Percentiles rank a stretch among this genome's conserved stretches.
Conservation (phyloP, 192 early-diverging fungal genomes). For the Dissophora ornata region DNA sequence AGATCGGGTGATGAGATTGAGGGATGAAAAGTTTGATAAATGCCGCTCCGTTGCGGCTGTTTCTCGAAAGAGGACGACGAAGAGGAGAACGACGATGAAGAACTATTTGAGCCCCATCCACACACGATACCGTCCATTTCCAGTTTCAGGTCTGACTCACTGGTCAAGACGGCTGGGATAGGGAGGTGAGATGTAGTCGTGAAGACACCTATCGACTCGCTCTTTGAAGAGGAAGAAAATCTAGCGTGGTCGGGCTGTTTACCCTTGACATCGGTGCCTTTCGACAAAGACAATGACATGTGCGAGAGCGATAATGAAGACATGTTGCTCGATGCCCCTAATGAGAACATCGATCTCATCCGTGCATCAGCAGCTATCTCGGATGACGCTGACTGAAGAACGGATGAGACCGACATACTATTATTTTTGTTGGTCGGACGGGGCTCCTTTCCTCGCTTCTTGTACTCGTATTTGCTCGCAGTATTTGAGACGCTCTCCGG, state of each 20-base stretch:
- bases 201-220: too few species aligned
- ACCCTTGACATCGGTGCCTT: slow-evolving; percentile 11
- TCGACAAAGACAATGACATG: not conserved
- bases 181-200: not conserved
- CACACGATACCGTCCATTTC: not conserved
- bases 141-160: slow-evolving; percentile 4
- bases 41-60: slow-evolving; percentile 1
- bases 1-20: slow-evolving; percentile 3
- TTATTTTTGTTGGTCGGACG: slow-evolving; percentile 3
- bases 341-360: slow-evolving; percentile 13
- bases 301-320: slow-evolving; percentile 15
- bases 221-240: not conserved
- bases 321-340: slow-evolving; percentile 17
- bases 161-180: not conserved
- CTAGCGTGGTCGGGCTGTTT: slow-evolving; percentile 11
- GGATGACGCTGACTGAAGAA: not conserved
- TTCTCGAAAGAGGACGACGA: slow-evolving; percentile 2
- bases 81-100: not conserved
- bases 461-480: slow-evolving; percentile 6
- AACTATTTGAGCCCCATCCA: not conserved
- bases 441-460: slow-evolving; percentile 31
- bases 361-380: too few species aligned
- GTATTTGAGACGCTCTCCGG: not conserved
- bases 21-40: not conserved
- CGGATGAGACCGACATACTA: not conserved